Evolutionary conservation across 2,329 filamentous ascomycete genomes (phyloP).

Genomic region (Ilyonectria sp.): DNA sequence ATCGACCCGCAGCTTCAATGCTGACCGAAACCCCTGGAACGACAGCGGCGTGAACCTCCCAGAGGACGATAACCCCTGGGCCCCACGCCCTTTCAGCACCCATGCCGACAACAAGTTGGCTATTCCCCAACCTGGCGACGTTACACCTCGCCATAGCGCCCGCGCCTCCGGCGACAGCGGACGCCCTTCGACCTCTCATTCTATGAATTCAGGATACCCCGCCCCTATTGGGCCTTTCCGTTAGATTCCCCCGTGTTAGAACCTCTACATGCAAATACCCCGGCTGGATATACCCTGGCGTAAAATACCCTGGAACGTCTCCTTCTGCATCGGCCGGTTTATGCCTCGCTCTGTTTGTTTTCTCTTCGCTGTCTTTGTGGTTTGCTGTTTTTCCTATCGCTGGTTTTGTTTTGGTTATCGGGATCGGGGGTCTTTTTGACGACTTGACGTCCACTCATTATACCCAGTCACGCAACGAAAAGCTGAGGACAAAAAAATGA

Average conservation of each 20-base stretch:
- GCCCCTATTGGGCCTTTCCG: conserved; percentile 91
- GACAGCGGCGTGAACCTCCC: conserved; percentile 95
- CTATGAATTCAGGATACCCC: conserved; percentile 96
- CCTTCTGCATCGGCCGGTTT: conserved; percentile 65
- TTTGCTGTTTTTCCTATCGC: conserved; percentile 41
- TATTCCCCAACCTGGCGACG: conserved; percentile 82
- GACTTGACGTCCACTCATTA: conserved; percentile 54
- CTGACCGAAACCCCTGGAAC: conserved; percentile 98
- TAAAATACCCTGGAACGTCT: conserved; percentile 68
- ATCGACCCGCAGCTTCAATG: conserved; percentile 89
- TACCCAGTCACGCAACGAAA: conserved; percentile 53
- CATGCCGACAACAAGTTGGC: conserved; percentile 75
- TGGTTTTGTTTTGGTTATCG: conserved; percentile 44
- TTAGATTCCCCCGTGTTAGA: conserved; percentile 73
- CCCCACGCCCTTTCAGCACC: conserved; percentile 75
- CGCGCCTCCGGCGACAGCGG: conserved; percentile 92
- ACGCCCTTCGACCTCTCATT: conserved; percentile 94
- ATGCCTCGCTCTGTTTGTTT: conserved; percentile 53
- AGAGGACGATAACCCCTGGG: conserved; percentile 85
- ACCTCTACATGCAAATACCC: conserved; percentile 69
- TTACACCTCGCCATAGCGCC: conserved; percentile 86
- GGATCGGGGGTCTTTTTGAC: conserved; percentile 51
- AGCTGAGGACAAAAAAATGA: conserved; percentile 50
- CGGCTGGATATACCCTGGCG: conserved; percentile 78
- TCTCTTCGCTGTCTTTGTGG: conserved; percentile 47